Conservation (phyloP, 108 stramenopile genomes). For the Hondaea fermentalgiana region DNA sequence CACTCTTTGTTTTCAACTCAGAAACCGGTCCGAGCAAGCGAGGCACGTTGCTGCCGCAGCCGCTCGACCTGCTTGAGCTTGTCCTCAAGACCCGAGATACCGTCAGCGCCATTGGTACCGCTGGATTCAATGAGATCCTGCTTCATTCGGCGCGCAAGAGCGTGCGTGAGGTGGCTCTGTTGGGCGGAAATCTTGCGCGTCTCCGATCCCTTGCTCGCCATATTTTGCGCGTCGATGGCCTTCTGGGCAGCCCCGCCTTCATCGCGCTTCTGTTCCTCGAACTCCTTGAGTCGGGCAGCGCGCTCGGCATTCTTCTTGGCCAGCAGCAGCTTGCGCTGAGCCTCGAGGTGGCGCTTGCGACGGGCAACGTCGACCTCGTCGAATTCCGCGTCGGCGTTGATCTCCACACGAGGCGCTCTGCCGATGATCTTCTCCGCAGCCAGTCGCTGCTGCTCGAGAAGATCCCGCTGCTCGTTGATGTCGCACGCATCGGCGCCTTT, state of each 20-base stretch:
- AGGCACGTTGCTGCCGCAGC: neutral
- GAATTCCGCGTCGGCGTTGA: neutral
- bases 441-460: neutral
- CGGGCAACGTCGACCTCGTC: neutral
- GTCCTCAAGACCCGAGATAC: neutral
- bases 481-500: neutral
- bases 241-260: neutral
- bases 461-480: neutral
- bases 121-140: neutral
- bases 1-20: neutral
- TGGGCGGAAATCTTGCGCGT: neutral
- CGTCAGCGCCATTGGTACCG: neutral
- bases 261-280: neutral
- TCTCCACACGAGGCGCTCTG: neutral
- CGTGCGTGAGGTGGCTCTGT: neutral
- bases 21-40: neutral
- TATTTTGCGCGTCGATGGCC: neutral
- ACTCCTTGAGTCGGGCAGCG: neutral
- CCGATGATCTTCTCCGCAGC: neutral
- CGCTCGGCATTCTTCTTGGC: slow-evolving; percentile 14
- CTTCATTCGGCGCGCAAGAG: slow-evolving; percentile 15
- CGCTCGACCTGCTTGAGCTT: slow-evolving; percentile 13
- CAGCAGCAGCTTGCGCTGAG: neutral
- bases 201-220: neutral
- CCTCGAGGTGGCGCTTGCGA: slow-evolving; percentile 9